Percentiles rank a stretch among this genome's conserved stretches.
Conservation (phyloP, 257 asterid species). For the Solanum gandarillasii region DNA sequence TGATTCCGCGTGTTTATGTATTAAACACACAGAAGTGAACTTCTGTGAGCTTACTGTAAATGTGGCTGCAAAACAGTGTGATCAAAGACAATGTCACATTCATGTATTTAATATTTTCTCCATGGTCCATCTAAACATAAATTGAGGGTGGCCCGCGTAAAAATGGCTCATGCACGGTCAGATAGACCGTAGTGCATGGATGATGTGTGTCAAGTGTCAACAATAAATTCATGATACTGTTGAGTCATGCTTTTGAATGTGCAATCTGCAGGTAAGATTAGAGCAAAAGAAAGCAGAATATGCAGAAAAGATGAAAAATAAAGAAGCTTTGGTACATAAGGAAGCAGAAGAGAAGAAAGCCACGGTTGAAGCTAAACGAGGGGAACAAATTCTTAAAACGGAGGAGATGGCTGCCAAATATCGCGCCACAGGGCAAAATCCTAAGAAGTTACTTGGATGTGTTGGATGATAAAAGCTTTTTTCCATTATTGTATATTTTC, state of each 20-base stretch:
- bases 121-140: neutral
- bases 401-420: constrained; percentile 61
- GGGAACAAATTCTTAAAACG: constrained; percentile 50
- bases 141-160: neutral
- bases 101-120: neutral
- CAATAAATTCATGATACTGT: neutral
- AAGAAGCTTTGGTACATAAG: constrained; percentile 58
- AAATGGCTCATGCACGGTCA: neutral
- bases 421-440: constrained; percentile 51
- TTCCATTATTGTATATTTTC: neutral
- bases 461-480: constrained; percentile 23
- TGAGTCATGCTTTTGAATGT: neutral
- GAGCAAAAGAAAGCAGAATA: constrained; percentile 67
- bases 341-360: constrained; percentile 78
- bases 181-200: neutral
- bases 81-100: neutral
- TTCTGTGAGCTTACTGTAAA: neutral
- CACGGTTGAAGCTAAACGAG: constrained; percentile 40
- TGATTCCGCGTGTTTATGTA: neutral
- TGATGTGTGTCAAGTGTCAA: neutral
- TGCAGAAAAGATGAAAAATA: constrained; percentile 56
- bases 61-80: neutral
- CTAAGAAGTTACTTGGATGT: constrained; percentile 52
- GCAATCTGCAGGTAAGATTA: constrained; percentile 43
- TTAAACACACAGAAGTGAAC: neutral